These are phyloP conservation scores for Syzygium malaccense DNA, from an alignment of 441 rosid species.

Conservation along the genomic window DNA sequence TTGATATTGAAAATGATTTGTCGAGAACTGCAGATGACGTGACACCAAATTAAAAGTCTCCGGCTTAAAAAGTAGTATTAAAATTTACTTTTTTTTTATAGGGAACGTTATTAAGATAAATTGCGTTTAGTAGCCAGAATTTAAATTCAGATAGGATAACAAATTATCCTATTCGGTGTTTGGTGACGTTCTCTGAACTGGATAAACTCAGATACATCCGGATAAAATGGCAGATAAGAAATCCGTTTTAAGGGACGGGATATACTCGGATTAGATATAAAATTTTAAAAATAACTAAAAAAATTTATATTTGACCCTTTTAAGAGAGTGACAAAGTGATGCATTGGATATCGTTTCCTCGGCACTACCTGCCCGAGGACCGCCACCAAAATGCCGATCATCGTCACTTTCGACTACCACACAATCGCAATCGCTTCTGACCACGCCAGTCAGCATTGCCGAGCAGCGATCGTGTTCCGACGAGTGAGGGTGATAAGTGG, in stretches of 20 bases:
- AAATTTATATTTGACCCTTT: no score
- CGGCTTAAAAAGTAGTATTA: not conserved
- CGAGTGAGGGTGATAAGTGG: no score
- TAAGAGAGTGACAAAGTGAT: no score
- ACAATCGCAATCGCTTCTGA: no score
- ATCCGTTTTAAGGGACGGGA: not conserved
- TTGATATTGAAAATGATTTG: not conserved
- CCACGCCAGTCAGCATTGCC: no score
- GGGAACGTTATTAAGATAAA: not conserved
- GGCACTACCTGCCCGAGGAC: no score
- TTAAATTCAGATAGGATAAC: not conserved
- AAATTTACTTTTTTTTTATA: not conserved
- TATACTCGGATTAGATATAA: not conserved
- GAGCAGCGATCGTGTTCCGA: no score
- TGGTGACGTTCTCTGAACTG: not conserved
- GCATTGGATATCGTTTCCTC: no score
- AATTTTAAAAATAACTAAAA: not conserved
- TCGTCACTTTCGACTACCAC: no score
- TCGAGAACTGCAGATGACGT: no score
- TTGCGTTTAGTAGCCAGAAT: not conserved
- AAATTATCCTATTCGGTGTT: fast-evolving
- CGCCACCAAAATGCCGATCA: no score
- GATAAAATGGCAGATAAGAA: not conserved
- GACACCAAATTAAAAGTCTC: not conserved
- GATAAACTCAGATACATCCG: not conserved